These are phyloP conservation scores for Mucor saturninus DNA, from an alignment of 371 early-diverging fungal genomes.

Conservation along the genomic window DNA sequence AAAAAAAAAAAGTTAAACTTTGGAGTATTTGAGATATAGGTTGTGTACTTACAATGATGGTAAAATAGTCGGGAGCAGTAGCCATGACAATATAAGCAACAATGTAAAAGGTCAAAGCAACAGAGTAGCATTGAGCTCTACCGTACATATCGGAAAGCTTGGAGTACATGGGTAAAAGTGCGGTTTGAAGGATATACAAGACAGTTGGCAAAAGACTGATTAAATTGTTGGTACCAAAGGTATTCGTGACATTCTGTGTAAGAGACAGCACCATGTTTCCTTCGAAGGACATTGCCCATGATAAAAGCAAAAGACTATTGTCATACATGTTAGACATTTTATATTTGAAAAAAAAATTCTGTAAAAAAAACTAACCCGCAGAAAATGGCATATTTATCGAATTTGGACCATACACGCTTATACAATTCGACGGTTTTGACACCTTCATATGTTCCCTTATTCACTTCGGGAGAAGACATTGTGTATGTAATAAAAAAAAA, in stretches of 20 bases:
- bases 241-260: constrained; percentile 24
- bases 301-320: constrained; percentile 28
- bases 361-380: constrained; percentile 19
- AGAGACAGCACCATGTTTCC: constrained; percentile 19
- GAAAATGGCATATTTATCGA: constrained; percentile 27
- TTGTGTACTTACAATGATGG: constrained; percentile 19
- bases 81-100: constrained; percentile 30
- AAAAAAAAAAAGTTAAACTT: background rate
- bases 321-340: background rate
- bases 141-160: constrained; percentile 36
- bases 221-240: constrained; percentile 28
- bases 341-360: background rate
- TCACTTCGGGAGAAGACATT: constrained; percentile 6
- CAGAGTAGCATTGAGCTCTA: constrained; percentile 30
- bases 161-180: constrained; percentile 36
- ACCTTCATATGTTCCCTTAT: constrained; percentile 15
- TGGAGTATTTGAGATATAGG: background rate
- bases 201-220: constrained; percentile 32
- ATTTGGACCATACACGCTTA: constrained; percentile 32
- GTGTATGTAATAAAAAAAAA: background rate
- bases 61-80: constrained; percentile 23
- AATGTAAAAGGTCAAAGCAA: constrained; percentile 27
- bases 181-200: constrained; percentile 33
- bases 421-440: constrained; percentile 34
- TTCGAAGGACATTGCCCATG: constrained; percentile 35